Evolutionary conservation across 371 early-diverging fungal species (phyloP), one percentile per base, ranked within the genome.

Genomic region (Rhizopus delemar): DNA sequence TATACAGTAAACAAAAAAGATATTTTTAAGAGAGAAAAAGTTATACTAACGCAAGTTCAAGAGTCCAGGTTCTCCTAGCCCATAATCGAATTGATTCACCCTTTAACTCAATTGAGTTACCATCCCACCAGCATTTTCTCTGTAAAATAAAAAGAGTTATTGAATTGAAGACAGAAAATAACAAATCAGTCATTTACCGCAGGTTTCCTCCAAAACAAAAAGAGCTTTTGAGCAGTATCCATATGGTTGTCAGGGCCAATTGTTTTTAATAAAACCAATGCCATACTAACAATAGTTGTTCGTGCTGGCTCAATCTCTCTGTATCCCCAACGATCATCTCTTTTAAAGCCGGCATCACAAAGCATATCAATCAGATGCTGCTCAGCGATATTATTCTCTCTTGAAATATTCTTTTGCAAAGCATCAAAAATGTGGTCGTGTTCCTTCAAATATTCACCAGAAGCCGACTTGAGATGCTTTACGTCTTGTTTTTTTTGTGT

Each of bases 31-130:
- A 48, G 48, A 31, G 9, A 48, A 28, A 5, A 15, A 15, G 16
- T 75, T 84, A 89, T 46, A 90, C 85, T 34, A 92, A 74, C 41
- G 87, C 91, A 62, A 92, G 70, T 68, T 92, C 93, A 57, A 92
- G 71, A 11, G 91, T 91, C 93, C 93, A 92, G 39, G 89, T 91
- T 53, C 91, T 80, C 68, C 93, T 75, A 65, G 89, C 89, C 93
- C 93, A 92, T 57, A 92, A 66, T 61, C 88, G 78, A 50, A 90
- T 82, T 11, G 86, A 74, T 53, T 84, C 73, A 60, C 79, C 77
- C 39, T 81, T 78, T 5, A 89, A 71, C 59, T 84, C 82, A 22
- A 87, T 81, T 51, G 87, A 84, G 51, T 74, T 83, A 12, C 90
- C 90, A 69, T 92, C 91, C 93, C 93, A 92, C 93, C 93, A 60